Conservation (phyloP, 441 rosid species). For the Adansonia gregorii region DNA sequence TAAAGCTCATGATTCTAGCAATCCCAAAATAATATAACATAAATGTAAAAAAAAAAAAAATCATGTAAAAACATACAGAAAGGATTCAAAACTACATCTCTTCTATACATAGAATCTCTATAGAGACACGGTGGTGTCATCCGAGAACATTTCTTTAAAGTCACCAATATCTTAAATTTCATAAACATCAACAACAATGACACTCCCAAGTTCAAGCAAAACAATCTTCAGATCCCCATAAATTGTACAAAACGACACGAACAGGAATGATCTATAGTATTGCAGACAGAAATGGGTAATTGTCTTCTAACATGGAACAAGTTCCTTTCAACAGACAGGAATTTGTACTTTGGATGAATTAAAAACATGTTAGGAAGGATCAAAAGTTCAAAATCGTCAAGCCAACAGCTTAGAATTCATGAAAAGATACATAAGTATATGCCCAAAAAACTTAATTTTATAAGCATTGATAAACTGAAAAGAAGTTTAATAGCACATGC, state of each 20-base stretch:
- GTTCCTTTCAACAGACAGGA: conserved; percentile 1
- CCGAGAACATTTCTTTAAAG: neutral
- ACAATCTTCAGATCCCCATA: neutral
- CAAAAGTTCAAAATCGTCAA: conserved; percentile 6
- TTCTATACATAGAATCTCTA: neutral
- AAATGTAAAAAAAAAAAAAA: neutral
- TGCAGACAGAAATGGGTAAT: neutral
- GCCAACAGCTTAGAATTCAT: neutral
- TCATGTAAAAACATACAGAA: neutral
- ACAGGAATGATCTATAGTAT: neutral
- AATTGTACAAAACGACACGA: neutral
- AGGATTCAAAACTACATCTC: neutral
- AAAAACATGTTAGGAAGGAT: neutral
- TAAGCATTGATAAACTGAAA: neutral
- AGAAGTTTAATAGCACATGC: conserved; percentile 19
- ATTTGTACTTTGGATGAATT: neutral
- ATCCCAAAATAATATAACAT: neutral
- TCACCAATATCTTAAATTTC: neutral
- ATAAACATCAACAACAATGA: neutral
- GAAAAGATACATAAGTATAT: neutral
- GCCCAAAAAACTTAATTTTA: neutral
- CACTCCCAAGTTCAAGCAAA: neutral
- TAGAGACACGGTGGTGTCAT: neutral
- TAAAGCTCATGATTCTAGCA: neutral
- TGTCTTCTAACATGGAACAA: neutral